Evolutionary conservation across 768 basidiomycete genomes (phyloP).

Genomic region (Sporobolomyces phaffii): DNA sequence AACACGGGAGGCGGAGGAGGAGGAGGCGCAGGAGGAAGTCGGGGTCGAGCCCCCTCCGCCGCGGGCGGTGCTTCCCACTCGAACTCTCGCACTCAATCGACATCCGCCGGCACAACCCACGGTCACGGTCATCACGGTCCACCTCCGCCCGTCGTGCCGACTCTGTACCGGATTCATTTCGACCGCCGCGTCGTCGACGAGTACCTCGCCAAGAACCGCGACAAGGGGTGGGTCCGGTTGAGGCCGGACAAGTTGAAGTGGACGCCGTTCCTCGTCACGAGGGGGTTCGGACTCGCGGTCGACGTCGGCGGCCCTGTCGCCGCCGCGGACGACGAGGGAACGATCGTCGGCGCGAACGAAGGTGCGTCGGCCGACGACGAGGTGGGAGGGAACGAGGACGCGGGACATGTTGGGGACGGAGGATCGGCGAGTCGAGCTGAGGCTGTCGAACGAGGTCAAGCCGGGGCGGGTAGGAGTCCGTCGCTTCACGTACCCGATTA

Average conservation of each 20-base stretch:
- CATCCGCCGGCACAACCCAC: slow-evolving; percentile 39
- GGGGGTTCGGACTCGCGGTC: slow-evolving; percentile 19
- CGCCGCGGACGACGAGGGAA: no score
- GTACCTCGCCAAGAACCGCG: slow-evolving; percentile 64
- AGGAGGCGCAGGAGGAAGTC: not conserved
- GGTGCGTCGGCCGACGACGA: not conserved
- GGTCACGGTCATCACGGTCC: slow-evolving; percentile 3
- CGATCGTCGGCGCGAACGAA: no score
- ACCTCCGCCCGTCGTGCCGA: slow-evolving; percentile 15
- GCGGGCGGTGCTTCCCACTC: no score
- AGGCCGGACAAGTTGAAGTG: slow-evolving; percentile 83
- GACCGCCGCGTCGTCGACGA: slow-evolving; percentile 61
- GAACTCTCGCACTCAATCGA: no score
- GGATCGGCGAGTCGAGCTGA: not conserved
- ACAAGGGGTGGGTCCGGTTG: slow-evolving; percentile 65
- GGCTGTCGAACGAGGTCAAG: not conserved
- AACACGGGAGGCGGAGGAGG: no score
- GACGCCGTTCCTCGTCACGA: slow-evolving; percentile 74
- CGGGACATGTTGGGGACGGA: not conserved
- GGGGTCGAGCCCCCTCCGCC: slow-evolving; percentile 47
- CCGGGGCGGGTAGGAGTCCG: not conserved
- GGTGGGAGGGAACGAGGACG: not conserved
- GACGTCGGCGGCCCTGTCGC: slow-evolving; percentile 31
- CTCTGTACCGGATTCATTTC: slow-evolving; percentile 66
- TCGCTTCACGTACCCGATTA: not conserved